Percentiles rank a stretch among this genome's conserved stretches.
Conservation (phyloP, 73 alveolate genomes). For the Tetrahymena elliotti region DNA sequence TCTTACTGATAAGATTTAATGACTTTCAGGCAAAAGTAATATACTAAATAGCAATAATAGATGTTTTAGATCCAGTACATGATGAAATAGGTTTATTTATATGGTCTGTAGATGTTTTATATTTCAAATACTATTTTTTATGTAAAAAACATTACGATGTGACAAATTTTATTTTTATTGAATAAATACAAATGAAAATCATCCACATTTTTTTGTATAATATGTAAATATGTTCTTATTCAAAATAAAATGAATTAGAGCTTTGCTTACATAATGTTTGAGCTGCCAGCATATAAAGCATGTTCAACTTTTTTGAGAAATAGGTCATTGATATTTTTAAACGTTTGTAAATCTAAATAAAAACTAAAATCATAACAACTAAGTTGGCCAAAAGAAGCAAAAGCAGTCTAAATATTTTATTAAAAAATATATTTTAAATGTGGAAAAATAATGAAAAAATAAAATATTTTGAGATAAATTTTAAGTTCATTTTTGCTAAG, state of each 20-base stretch:
- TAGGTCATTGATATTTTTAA: background rate
- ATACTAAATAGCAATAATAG: background rate
- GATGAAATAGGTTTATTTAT: background rate
- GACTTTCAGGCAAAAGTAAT: background rate
- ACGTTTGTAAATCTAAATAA: background rate
- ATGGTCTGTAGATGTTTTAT: background rate
- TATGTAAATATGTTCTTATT: background rate
- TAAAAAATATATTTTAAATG: background rate
- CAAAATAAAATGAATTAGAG: background rate
- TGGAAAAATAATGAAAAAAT: no score
- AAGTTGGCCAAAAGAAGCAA: background rate
- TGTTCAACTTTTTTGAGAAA: background rate
- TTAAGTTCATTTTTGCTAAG: background rate
- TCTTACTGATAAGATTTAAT: background rate
- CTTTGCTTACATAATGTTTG: background rate
- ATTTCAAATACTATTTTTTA: background rate
- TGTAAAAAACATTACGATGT: background rate
- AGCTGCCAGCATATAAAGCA: background rate
- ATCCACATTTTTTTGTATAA: no score
- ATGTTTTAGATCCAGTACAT: background rate
- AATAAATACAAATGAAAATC: background rate
- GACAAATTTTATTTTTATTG: background rate
- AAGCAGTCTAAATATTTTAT: background rate
- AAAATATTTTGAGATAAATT: background rate
- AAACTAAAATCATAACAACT: background rate